A percentile compares a stretch with the other conserved stretches of the same genome.
Conservation (phyloP, 1,284 basidiomycete genomes). For the Boletus putidus region DNA sequence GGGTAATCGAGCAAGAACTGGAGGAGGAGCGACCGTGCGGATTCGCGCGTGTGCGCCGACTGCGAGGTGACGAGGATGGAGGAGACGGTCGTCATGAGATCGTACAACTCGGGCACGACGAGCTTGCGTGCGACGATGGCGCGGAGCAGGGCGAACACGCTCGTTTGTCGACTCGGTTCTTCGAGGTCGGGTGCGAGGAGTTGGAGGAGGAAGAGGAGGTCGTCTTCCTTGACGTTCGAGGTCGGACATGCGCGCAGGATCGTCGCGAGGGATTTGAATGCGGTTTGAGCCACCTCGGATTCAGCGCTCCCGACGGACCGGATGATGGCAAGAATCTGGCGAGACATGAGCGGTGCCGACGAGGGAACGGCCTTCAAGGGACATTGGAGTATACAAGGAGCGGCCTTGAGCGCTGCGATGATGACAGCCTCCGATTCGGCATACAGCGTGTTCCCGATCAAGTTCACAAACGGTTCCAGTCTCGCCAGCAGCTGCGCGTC, state of each 20-base stretch:
- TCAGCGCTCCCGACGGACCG: constrained; percentile 86
- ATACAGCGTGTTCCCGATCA: constrained; percentile 93
- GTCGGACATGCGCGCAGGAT: constrained; percentile 84
- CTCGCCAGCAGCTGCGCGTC: constrained; percentile 72
- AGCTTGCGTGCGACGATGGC: constrained; percentile 90
- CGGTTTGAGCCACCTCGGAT: constrained; percentile 86
- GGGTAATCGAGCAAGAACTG: constrained; percentile 99
- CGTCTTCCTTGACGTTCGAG: constrained; percentile 84
- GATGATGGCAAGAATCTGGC: constrained; percentile 85
- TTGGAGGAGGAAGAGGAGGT: constrained; percentile 84
- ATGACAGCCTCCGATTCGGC: constrained; percentile 80
- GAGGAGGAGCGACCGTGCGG: constrained; percentile 85
- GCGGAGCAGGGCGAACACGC: constrained; percentile 89
- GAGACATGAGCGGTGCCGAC: constrained; percentile 81
- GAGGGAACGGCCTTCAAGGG: constrained; percentile 79
- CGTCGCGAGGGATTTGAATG: constrained; percentile 83
- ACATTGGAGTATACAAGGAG: constrained; percentile 81
- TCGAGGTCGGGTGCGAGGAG: constrained; percentile 91
- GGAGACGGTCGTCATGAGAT: constrained; percentile 94
- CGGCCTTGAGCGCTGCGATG: constrained; percentile 78
- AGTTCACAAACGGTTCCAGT: constrained; percentile 83
- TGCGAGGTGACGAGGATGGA: constrained; percentile 95
- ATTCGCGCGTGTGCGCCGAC: constrained; percentile 87
- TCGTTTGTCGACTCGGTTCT: constrained; percentile 83
- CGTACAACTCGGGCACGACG: constrained; percentile 96